These are phyloP conservation scores for Aspergillus neotritici DNA, from an alignment of 2,329 filamentous ascomycete genomes.

Conservation along the genomic window DNA sequence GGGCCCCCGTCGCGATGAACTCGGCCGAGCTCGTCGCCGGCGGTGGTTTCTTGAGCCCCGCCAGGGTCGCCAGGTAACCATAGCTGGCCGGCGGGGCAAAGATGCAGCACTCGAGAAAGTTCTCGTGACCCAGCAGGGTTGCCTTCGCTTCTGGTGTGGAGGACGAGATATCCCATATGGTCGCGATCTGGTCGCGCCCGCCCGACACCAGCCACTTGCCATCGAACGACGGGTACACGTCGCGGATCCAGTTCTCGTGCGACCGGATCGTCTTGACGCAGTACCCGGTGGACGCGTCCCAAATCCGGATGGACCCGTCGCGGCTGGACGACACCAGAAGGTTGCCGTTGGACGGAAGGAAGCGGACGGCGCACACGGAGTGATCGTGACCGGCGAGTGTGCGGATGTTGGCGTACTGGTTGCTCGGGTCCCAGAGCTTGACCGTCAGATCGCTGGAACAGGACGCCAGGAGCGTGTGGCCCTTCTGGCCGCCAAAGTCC, in stretches of 20 bases:
- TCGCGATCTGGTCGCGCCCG: constrained; percentile 71
- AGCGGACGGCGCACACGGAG: constrained; percentile 79
- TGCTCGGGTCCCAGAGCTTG: constrained; percentile 86
- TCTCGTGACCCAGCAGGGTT: constrained; percentile 79
- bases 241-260: constrained; percentile 80
- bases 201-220: constrained; percentile 76
- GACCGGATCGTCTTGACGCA: constrained; percentile 80
- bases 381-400: constrained; percentile 89
- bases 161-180: constrained; percentile 75
- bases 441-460: constrained; percentile 86
- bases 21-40: constrained; percentile 69
- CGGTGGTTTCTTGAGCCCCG: constrained; percentile 77
- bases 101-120: constrained; percentile 77
- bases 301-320: constrained; percentile 78
- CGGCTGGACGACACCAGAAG: constrained; percentile 78
- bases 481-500: constrained; percentile 79
- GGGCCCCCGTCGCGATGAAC: constrained; percentile 80
- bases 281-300: constrained; percentile 87
- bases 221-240: constrained; percentile 74
- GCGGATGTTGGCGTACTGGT: constrained; percentile 89
- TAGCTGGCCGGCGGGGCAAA: constrained; percentile 78
- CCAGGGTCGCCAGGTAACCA: constrained; percentile 66
- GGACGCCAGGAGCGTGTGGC: constrained; percentile 69
- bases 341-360: constrained; percentile 71
- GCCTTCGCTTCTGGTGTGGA: constrained; percentile 63